A percentile compares a stretch with the other conserved stretches of the same genome.
Evolutionary conservation across 1,284 basidiomycete species (phyloP).

Genomic region (Irpex rosettiformis): DNA sequence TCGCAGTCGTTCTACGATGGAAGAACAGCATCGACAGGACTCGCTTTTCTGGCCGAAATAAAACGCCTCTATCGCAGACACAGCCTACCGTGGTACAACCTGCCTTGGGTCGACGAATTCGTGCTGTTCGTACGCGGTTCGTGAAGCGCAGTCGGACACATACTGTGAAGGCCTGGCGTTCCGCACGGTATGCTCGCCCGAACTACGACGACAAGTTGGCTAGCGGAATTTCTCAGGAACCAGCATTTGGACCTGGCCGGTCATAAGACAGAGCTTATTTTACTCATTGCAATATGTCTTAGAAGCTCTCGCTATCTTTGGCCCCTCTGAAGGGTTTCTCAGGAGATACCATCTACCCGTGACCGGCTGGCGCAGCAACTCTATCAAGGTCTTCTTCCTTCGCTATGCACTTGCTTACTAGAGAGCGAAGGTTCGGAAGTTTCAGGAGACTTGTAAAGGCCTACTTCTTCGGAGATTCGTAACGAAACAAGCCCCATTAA

Average conservation of each 20-base stretch:
- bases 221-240: neutral
- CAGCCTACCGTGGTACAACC: neutral
- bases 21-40: neutral
- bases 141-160: neutral
- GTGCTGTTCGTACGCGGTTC: neutral
- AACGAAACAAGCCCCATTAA: neutral
- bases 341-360: neutral
- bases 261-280: neutral
- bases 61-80: neutral
- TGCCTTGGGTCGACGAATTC: neutral
- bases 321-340: neutral
- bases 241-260: neutral
- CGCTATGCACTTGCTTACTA: slow-evolving; percentile 20
- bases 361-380: neutral
- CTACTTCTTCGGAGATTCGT: neutral
- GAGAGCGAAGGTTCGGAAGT: slow-evolving; percentile 8
- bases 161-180: no score
- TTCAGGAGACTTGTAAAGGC: neutral
- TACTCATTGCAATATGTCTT: neutral
- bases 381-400: neutral
- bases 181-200: neutral
- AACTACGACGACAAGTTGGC: neutral
- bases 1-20: neutral
- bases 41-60: no score
- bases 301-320: neutral